A percentile compares a stretch with the other conserved stretches of the same genome.
Evolutionary conservation across 768 basidiomycete genomes (phyloP).

Genomic region (Boletus eberwhitei): DNA sequence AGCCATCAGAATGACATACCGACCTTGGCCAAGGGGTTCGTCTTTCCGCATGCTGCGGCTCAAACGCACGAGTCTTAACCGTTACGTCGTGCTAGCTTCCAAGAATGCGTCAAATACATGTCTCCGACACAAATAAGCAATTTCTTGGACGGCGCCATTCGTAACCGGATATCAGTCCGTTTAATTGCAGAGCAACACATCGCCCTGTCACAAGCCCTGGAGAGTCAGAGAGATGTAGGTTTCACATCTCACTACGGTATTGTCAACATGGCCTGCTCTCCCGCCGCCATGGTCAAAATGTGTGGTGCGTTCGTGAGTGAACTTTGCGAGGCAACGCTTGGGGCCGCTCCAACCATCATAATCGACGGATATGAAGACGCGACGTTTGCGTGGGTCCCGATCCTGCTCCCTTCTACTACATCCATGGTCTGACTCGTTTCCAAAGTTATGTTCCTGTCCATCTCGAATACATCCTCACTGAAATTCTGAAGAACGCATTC

Average conservation of each 20-base stretch:
- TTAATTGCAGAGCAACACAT: constrained; percentile 92
- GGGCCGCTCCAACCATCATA: constrained; percentile 59
- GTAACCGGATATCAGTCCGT: constrained; percentile 82
- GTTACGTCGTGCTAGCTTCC: constrained; percentile 51
- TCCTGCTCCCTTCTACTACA: not conserved
- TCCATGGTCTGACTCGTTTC: constrained; percentile 9
- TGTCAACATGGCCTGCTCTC: constrained; percentile 70
- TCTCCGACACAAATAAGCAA: constrained; percentile 72
- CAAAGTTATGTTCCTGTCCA: constrained; percentile 83
- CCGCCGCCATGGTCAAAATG: constrained; percentile 68
- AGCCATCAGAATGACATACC: constrained; percentile 86
- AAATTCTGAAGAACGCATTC: constrained; percentile 88
- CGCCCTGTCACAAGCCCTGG: constrained; percentile 68
- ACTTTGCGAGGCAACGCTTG: constrained; percentile 81
- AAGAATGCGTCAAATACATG: constrained; percentile 83
- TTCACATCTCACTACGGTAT: constrained; percentile 58
- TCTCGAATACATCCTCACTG: constrained; percentile 87
- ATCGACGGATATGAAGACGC: constrained; percentile 70
- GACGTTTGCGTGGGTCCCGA: constrained; percentile 68
- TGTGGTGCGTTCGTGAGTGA: constrained; percentile 83
- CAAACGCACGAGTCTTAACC: not conserved
- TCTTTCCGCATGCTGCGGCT: constrained; percentile 8
- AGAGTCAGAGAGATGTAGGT: constrained; percentile 32
- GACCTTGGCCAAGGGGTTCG: constrained; percentile 83
- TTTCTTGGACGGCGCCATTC: constrained; percentile 82